Base-by-base conservation (phyloP, 2,329 filamentous ascomycete species). In the Trichoderma aggressivum region DNA sequence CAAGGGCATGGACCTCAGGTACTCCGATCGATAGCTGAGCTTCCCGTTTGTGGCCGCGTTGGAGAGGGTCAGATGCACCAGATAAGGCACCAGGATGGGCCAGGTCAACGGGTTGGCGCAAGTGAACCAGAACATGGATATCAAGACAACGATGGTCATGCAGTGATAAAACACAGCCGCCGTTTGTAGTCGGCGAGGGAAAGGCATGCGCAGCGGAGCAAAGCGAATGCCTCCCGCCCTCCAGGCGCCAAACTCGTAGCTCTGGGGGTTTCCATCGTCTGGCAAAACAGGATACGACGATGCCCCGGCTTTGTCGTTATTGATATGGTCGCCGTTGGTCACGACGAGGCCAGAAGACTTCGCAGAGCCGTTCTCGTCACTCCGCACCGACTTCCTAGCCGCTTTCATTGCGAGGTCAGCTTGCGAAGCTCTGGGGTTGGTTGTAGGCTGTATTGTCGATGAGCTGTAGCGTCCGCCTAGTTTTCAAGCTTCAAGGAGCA, bases 21-120 rank as follows among this genome's bases (percentile, higher is more conserved):
- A 89, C 72, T 93, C 88, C 50, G 90, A 94, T 70, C 96, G 92
- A 77, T 91, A 90, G 3, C 86, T 87, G 32, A 97, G 86, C 55
- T 87, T 89, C 55, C 95, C 95, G 63, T 94, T 91, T 3, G 89
- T 92, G 18, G 91, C 88, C 21, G 92, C 91, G 59, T 90, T 91
- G 28, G 94, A 97, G 74, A 94, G 89, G 28, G 96, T 87, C 73
- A 95, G 89, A 78, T 97, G 93, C 71, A 98, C 86, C 55, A 97
- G 86, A 77, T 98, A 98, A 0, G 94, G 84, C 8, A 91, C 84
- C 24, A 91, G 78, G 55, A 91, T 82, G 2, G 95, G 95, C 96
- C 96, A 99, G 61, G 91, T 89, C n/a, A 98, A 84, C 1, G 96
- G 96, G 70, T 97, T 94, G 70, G 93, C 92, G 81, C 94, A 97